phyloP scores from a whole-genome alignment of 1,139 yeast genomes.

The Petasospora fabianii region DNA sequence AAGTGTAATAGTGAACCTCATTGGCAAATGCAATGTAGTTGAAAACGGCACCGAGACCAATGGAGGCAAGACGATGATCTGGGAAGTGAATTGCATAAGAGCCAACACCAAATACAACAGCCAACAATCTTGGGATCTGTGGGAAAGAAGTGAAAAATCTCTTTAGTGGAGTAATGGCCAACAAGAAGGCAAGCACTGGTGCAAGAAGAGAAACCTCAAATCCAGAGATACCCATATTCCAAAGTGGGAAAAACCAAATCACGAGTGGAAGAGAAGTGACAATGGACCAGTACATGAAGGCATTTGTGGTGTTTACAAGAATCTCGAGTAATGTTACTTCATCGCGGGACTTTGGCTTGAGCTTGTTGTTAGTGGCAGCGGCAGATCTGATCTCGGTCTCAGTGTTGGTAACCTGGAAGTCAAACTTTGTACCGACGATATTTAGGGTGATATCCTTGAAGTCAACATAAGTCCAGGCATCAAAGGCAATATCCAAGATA shows the following conservation, averaged over 20 bases:
- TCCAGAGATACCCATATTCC: slow-evolving; percentile 98
- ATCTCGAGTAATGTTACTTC: slow-evolving; percentile 39
- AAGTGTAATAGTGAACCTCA: slow-evolving; percentile 49
- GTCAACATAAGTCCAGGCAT: slow-evolving; percentile 72
- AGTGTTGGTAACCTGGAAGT: slow-evolving; percentile 17
- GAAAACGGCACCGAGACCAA: slow-evolving; percentile 65
- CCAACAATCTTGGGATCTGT: slow-evolving; percentile 49
- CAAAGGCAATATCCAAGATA: slow-evolving; percentile 78
- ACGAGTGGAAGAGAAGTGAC: slow-evolving; percentile 76
- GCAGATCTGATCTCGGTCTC: neutral
- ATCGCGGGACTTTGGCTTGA: slow-evolving; percentile 24
- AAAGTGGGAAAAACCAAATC: slow-evolving; percentile 95
- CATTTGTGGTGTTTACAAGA: slow-evolving; percentile 46
- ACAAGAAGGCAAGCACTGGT: slow-evolving; percentile 54
- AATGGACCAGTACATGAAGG: slow-evolving; percentile 82
- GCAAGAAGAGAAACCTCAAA: slow-evolving; percentile 72
- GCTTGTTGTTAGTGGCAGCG: slow-evolving; percentile 1
- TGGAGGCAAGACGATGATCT: slow-evolving; percentile 58
- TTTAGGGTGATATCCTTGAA: slow-evolving; percentile 54
- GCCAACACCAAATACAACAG: slow-evolving; percentile 70
- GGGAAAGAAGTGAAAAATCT: slow-evolving; percentile 40
- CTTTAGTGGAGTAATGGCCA: slow-evolving; percentile 52
- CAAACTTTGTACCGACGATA: slow-evolving; percentile 20
- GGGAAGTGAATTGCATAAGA: slow-evolving; percentile 69
- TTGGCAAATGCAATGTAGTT: slow-evolving; percentile 59